Evolutionary conservation across 1,284 basidiomycete genomes (phyloP).

Genomic region (Exobasidium rhododendri): DNA sequence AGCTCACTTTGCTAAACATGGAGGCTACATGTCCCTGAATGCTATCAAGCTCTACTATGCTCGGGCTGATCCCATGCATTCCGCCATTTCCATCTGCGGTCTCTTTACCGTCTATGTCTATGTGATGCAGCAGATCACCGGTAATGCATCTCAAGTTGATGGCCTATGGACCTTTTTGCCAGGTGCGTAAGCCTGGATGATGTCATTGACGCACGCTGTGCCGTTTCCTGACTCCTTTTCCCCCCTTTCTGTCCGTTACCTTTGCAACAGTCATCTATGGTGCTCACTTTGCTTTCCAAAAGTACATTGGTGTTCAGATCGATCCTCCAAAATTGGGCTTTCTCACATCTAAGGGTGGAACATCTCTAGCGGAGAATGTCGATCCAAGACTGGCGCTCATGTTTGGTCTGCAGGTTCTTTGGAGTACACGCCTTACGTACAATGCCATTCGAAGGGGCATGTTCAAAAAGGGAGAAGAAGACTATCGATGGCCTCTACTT

Average conservation of each 20-base stretch:
- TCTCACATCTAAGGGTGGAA: neutral
- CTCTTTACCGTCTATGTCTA: slow-evolving; percentile 37
- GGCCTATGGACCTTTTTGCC: slow-evolving; percentile 47
- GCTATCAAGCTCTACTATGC: slow-evolving; percentile 36
- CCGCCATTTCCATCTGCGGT: slow-evolving; percentile 36
- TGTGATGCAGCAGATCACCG: slow-evolving; percentile 42
- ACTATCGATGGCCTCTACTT: slow-evolving; percentile 84
- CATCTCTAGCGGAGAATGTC: slow-evolving; percentile 19
- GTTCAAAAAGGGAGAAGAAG: slow-evolving; percentile 72
- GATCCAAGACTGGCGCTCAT: slow-evolving; percentile 55
- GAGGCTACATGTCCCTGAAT: slow-evolving; percentile 11
- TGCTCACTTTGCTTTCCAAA: slow-evolving; percentile 44
- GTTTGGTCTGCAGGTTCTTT: slow-evolving; percentile 50
- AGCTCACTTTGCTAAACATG: slow-evolving; percentile 10
- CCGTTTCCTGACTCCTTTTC: no score
- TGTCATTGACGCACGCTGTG: no score
- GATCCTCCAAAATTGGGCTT: slow-evolving; percentile 9
- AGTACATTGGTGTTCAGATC: slow-evolving; percentile 32
- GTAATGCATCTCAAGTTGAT: slow-evolving; percentile 49
- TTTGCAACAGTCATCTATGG: slow-evolving; percentile 45
- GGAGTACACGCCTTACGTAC: slow-evolving; percentile 66
- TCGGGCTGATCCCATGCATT: slow-evolving; percentile 39
- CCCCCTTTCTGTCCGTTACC: no score
- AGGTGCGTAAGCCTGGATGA: no score
- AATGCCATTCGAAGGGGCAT: slow-evolving; percentile 82